Evolutionary conservation across 2,329 filamentous ascomycete genomes (phyloP), one percentile per base, ranked within the genome.

Genomic region (Coniochaeta sp.): DNA sequence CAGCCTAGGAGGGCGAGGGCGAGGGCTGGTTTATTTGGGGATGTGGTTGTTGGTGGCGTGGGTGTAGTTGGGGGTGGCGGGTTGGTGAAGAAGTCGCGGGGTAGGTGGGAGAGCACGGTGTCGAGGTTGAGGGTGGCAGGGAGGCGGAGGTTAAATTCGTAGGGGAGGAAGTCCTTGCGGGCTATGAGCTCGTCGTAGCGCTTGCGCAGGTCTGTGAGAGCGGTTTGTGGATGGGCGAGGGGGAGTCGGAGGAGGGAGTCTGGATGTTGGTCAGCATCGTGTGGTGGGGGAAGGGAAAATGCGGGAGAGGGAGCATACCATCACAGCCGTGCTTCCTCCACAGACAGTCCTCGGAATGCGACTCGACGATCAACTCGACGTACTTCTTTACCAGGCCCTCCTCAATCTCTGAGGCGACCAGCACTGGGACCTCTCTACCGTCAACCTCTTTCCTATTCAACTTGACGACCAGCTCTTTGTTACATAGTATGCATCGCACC

Each of bases 271-370:
- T 60, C 22, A 61, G 51, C 48, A 53, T 56, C 18, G 30, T 14
- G 33, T 16, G 6, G n/a, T n/a, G n/a, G n/a, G n/a, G n/a, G n/a
- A n/a, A n/a, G n/a, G n/a, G 3, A 24, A 4, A 26, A 6, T 3
- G 2, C 5, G 20, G 20, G 20, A 26, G 5, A 24, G 8, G 3
- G n/a, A n/a, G 13, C 72, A 55, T 73, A 89, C 87, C 84, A 68
- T 95, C 91, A 65, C 91, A 96, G n/a, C 90, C 91, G 54, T 83
- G 83, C 65, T 83, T 87, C 60, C 83, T 82, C 94, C 92, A 99
- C 16, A 94, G 75, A 63, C 92, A 99, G 55, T 83, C 84, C 50
- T 90, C 85, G 26, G 84, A 79, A 65, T 99, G 92, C 2, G 85
- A 87, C 22, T 82, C 77, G 13, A 87, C 71, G 50, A 96, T 85